Conservation (phyloP, 1,284 basidiomycete genomes). For the Boletus smithii region DNA sequence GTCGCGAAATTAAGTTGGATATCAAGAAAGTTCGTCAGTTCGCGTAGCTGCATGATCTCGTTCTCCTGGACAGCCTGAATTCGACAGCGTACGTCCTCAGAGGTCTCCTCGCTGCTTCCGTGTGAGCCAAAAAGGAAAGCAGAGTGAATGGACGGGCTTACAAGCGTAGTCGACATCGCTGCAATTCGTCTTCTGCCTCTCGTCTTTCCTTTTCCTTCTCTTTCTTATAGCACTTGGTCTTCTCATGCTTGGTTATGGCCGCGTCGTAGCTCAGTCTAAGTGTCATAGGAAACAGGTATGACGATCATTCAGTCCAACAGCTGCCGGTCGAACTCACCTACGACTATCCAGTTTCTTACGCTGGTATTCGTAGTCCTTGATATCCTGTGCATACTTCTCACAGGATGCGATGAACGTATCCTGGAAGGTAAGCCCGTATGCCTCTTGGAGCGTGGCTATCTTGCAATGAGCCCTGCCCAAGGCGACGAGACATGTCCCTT, state of each 20-base stretch:
- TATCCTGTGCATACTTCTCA: slow-evolving; percentile 57
- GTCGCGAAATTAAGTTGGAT: slow-evolving; percentile 71
- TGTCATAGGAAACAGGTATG: background rate
- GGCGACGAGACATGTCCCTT: slow-evolving; percentile 67
- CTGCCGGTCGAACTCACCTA: slow-evolving; percentile 43
- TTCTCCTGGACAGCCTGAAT: slow-evolving; percentile 77
- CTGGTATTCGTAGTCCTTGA: slow-evolving; percentile 68
- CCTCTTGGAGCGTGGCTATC: slow-evolving; percentile 77
- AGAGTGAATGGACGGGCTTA: slow-evolving; percentile 38
- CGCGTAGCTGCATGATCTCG: slow-evolving; percentile 65
- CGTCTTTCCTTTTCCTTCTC: slow-evolving; percentile 65
- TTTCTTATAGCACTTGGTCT: slow-evolving; percentile 63
- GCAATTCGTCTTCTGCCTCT: slow-evolving; percentile 75
- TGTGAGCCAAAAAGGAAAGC: slow-evolving; percentile 3
- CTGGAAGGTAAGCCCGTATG: slow-evolving; percentile 65
- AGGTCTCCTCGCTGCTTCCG: slow-evolving; percentile 67
- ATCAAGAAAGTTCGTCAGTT: slow-evolving; percentile 67
- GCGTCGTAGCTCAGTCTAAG: slow-evolving; percentile 73
- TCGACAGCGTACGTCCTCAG: slow-evolving; percentile 71
- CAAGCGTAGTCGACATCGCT: slow-evolving; percentile 69
- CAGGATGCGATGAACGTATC: slow-evolving; percentile 71
- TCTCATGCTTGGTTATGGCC: slow-evolving; percentile 63
- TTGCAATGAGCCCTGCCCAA: slow-evolving; percentile 80
- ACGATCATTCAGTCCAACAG: background rate
- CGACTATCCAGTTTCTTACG: slow-evolving; percentile 80